Evolutionary conservation across 352 stramenopile species (phyloP).

Genomic region (Phytophthora fragariaefolia): DNA sequence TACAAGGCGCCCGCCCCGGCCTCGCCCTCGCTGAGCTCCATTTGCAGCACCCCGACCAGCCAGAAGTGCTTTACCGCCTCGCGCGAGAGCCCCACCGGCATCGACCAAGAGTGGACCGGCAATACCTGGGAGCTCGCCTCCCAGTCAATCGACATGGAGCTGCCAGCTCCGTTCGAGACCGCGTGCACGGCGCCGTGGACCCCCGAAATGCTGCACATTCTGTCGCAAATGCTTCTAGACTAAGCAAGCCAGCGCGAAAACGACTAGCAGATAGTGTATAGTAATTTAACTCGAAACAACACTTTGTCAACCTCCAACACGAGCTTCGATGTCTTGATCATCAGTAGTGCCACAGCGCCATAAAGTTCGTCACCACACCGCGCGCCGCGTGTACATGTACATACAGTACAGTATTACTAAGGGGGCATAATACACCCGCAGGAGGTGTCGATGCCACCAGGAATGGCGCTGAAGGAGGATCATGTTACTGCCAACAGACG

Average conservation of each 20-base stretch:
- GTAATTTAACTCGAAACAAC: slow-evolving; percentile 33
- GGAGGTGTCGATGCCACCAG: not conserved
- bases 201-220: slow-evolving; percentile 48
- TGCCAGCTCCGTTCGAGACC: slow-evolving; percentile 33
- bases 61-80: slow-evolving; percentile 27
- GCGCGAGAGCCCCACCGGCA: slow-evolving; percentile 40
- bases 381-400: too few relatives aligned
- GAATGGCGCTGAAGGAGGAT: not conserved
- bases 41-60: slow-evolving; percentile 32
- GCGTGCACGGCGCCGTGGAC: slow-evolving; percentile 46
- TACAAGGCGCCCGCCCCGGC: slow-evolving; percentile 16
- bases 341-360: not conserved
- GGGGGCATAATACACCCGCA: too few relatives aligned
- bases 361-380: not conserved
- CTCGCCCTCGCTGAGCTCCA: slow-evolving; percentile 17
- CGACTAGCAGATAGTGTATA: slow-evolving; percentile 30
- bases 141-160: slow-evolving; percentile 20
- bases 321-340: slow-evolving; percentile 12
- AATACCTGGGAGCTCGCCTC: slow-evolving; percentile 31
- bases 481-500: not conserved
- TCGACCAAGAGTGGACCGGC: slow-evolving; percentile 36
- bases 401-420: not conserved
- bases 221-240: slow-evolving; percentile 44
- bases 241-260: slow-evolving; percentile 25
- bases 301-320: slow-evolving; percentile 8